Evolutionary conservation across 768 basidiomycete species (phyloP).

Genomic region (Kwoniella sp.): DNA sequence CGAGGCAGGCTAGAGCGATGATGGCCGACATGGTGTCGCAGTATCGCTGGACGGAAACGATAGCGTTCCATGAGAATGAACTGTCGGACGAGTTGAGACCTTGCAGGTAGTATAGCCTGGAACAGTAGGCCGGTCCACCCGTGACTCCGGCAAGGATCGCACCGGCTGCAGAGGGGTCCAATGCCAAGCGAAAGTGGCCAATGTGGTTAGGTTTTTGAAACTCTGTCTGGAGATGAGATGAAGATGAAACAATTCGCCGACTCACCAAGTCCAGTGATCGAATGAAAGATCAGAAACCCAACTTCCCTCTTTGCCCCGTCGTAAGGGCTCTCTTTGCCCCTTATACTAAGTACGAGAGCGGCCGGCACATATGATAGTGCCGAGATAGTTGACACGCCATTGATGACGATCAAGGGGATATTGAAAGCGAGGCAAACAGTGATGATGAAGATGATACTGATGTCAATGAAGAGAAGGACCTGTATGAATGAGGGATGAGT

Average conservation of each 20-base stretch:
- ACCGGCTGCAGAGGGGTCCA: not conserved
- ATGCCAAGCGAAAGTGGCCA: no score
- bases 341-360: conserved; percentile 1
- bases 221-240: no score
- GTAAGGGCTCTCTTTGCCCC: conserved; percentile 4
- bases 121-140: conserved; percentile 14
- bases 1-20: conserved; percentile 9
- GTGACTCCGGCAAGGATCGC: conserved; percentile 10
- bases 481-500: no score
- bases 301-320: conserved; percentile 15
- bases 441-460: conserved; percentile 2
- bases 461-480: not conserved
- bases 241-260: no score
- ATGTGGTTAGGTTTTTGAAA: no score
- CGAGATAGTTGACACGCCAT: conserved; percentile 1
- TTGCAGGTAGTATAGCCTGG: conserved; percentile 3
- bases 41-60: not conserved
- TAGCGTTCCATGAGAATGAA: conserved; percentile 10
- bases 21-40: conserved; percentile 15
- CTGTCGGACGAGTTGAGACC: not conserved
- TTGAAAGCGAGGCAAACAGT: conserved; percentile 7
- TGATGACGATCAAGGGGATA: conserved; percentile 8
- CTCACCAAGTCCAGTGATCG: conserved; percentile 6
- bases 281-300: conserved; percentile 7
- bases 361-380: conserved; percentile 13